These are phyloP conservation scores for Candida sanyiensis DNA, from an alignment of 805 yeast genomes.

Conservation along the genomic window DNA sequence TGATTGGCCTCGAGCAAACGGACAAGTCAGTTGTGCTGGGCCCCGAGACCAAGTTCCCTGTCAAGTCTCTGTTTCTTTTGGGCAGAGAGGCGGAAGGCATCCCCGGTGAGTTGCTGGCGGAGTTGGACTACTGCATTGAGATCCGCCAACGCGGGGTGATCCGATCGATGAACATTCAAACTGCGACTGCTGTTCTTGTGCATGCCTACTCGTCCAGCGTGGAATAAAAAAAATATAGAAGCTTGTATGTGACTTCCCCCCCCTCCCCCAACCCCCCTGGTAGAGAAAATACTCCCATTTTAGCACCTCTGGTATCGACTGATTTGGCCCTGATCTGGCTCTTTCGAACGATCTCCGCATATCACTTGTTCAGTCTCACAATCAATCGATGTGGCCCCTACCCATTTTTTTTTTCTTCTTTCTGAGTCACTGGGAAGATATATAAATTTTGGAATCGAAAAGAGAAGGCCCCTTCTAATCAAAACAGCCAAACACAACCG, in stretches of 20 bases:
- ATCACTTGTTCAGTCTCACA: no score
- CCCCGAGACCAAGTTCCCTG: conserved; percentile 63
- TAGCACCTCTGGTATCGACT: no score
- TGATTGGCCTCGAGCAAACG: conserved; percentile 90
- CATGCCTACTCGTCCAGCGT: conserved; percentile 65
- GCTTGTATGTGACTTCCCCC: no score
- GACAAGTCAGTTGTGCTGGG: conserved; percentile 76
- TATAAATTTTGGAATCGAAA: background rate
- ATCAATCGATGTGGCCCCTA: no score
- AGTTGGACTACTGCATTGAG: conserved; percentile 81
- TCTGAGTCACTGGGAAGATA: background rate
- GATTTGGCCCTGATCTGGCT: no score
- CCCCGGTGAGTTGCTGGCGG: conserved; percentile 78
- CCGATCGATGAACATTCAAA: conserved; percentile 93
- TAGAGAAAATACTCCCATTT: no score
- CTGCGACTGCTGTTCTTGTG: conserved; percentile 91
- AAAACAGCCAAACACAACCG: no score
- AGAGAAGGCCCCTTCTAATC: background rate
- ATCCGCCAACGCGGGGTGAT: conserved; percentile 90
- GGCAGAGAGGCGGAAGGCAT: conserved; percentile 91
- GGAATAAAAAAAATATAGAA: background rate
- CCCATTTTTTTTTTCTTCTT: no score
- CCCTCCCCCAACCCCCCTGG: no score
- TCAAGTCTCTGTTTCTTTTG: conserved; percentile 67
- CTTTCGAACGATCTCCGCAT: no score